phyloP scores from a whole-genome alignment of 352 stramenopile genomes.

The Globisporangium camurandrum region DNA sequence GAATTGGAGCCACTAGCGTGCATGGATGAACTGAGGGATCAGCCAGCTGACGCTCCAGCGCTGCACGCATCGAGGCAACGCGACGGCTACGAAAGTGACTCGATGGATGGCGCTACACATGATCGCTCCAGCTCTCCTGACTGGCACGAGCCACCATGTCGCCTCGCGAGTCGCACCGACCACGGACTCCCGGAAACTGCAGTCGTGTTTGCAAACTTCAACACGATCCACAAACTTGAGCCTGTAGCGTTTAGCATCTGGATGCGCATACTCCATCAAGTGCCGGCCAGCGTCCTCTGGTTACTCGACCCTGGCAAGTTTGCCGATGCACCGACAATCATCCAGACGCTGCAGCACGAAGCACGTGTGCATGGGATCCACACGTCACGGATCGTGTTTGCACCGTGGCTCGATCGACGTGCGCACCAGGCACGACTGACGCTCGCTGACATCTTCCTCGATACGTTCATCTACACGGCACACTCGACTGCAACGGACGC shows the following conservation, averaged over 20 bases:
- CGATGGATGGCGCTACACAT: too few species aligned
- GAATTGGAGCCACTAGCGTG: conserved; percentile 16
- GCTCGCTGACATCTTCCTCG: conserved; percentile 90
- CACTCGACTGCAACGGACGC: conserved; percentile 92
- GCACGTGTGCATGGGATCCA: conserved; percentile 60
- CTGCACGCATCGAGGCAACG: too few species aligned
- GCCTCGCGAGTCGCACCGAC: conserved; percentile 10
- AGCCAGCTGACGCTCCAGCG: not conserved
- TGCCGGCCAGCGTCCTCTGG: conserved; percentile 84
- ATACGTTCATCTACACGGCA: conserved; percentile 94
- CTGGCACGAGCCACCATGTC: conserved; percentile 10
- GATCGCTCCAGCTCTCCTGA: too few species aligned
- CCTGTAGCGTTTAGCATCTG: conserved; percentile 80
- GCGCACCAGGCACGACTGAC: conserved; percentile 77
- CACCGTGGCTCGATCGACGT: conserved; percentile 39
- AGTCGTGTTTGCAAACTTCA: conserved; percentile 89
- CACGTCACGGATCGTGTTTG: conserved; percentile 62
- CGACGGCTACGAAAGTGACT: too few species aligned
- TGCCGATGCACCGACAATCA: conserved; percentile 16
- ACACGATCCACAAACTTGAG: conserved; percentile 93
- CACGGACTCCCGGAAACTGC: conserved; percentile 23
- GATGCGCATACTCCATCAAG: conserved; percentile 82
- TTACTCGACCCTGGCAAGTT: conserved; percentile 46
- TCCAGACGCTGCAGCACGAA: conserved; percentile 38
- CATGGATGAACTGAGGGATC: not conserved